Percentiles rank a stretch among this genome's conserved stretches.
Conservation (phyloP, 495 filamentous ascomycete genomes). For the Hyaloscypha hepaticicola region DNA sequence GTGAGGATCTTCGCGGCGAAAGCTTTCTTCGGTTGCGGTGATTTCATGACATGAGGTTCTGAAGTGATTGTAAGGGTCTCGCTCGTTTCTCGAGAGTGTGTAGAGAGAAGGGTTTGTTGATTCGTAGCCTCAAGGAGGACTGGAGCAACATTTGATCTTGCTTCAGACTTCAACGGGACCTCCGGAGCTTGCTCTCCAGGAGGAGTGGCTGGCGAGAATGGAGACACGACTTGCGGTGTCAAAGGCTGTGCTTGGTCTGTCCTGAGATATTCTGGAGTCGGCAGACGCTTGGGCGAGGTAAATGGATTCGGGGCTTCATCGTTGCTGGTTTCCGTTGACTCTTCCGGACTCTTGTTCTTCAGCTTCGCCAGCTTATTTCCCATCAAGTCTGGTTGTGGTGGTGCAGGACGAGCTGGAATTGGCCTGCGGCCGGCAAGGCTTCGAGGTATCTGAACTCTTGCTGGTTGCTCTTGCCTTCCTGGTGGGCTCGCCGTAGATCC, state of each 20-base stretch:
- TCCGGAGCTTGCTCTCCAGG: conserved; percentile 20
- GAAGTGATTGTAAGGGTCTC: conserved; percentile 29
- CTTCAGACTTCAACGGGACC: conserved; percentile 18
- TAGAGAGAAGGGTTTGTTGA: conserved; percentile 1
- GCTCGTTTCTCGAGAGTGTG: conserved; percentile 21
- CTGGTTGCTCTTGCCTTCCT: conserved; percentile 13
- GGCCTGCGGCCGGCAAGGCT: conserved; percentile 24
- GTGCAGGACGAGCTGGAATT: conserved; percentile 25
- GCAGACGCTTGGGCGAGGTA: conserved; percentile 8
- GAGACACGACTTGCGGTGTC: conserved; percentile 14
- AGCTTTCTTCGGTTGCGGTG: conserved; percentile 24
- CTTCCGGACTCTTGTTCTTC: conserved; percentile 17
- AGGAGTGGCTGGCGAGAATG: conserved; percentile 20
- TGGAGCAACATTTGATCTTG: not conserved
- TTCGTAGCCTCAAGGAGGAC: conserved; percentile 6
- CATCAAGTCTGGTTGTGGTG: conserved; percentile 28
- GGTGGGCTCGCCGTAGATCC: conserved; percentile 30
- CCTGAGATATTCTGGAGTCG: conserved; percentile 27
- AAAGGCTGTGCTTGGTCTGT: conserved; percentile 15
- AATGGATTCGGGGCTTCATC: conserved; percentile 19
- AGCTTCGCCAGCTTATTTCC: conserved; percentile 30
- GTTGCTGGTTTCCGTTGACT: conserved; percentile 1
- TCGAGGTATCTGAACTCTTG: conserved; percentile 22
- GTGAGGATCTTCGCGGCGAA: conserved; percentile 22
- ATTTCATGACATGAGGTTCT: conserved; percentile 17